Conservation (phyloP, 176 grass and related monocot genomes). For the Carex littledalei region DNA sequence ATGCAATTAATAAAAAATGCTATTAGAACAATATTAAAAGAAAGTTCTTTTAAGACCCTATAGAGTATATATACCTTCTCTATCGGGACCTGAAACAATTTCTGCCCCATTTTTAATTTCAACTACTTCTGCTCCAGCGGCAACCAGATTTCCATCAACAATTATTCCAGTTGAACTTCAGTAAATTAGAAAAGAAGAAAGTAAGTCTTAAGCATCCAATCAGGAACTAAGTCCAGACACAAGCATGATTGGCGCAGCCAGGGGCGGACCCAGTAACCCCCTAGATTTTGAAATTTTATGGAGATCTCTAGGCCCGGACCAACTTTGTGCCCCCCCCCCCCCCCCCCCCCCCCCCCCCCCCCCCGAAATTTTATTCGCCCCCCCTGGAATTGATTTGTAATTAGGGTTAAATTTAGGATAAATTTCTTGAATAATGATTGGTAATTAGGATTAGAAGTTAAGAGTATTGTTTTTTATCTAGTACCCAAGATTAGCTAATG, state of each 20-base stretch:
- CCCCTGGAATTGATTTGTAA: too few relatives aligned
- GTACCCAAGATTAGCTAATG: too few relatives aligned
- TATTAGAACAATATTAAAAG: neutral
- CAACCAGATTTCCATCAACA: constrained; percentile 59
- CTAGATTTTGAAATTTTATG: too few relatives aligned
- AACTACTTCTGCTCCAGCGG: constrained; percentile 42
- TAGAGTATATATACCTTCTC: constrained; percentile 49
- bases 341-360: too few relatives aligned
- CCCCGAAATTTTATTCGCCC: too few relatives aligned
- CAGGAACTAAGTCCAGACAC: neutral
- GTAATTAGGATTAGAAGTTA: too few relatives aligned
- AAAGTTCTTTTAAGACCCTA: neutral
- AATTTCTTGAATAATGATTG: too few relatives aligned
- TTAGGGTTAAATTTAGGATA: too few relatives aligned
- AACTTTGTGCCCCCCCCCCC: too few relatives aligned
- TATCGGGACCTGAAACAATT: constrained; percentile 76
- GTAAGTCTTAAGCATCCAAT: neutral
- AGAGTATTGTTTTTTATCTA: too few relatives aligned
- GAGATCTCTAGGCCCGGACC: too few relatives aligned
- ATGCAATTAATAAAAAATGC: neutral
- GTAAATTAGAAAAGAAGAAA: constrained; percentile 7
- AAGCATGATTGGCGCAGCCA: neutral
- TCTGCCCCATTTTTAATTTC: constrained; percentile 60
- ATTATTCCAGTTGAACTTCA: constrained; percentile 81
- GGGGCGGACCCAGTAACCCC: too few relatives aligned